A percentile compares a stretch with the other conserved stretches of the same genome.
Evolutionary conservation across 176 grass and related monocot species (phyloP).

Genomic region (Oryza coarctata): DNA sequence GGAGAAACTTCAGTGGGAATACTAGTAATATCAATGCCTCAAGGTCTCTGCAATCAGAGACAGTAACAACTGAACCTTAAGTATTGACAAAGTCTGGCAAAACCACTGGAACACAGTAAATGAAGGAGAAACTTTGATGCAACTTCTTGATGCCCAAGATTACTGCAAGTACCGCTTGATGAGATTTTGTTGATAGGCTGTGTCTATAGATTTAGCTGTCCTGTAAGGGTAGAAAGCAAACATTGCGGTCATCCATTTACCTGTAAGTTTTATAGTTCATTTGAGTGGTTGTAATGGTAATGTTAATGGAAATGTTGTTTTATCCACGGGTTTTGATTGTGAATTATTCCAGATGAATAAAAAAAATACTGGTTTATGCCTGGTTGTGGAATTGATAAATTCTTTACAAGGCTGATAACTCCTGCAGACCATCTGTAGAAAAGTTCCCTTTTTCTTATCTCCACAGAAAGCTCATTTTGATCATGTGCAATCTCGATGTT

Average conservation of each 20-base stretch:
- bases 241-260: neutral
- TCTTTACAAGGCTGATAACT: neutral
- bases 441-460: neutral
- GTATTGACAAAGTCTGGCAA: conserved; percentile 40
- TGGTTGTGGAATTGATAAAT: conserved; percentile 7
- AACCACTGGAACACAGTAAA: conserved; percentile 35
- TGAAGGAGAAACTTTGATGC: conserved; percentile 44
- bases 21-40: conserved; percentile 43
- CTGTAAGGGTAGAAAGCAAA: conserved; percentile 29
- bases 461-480: neutral
- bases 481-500: neutral
- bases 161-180: conserved; percentile 32
- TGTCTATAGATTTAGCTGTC: conserved; percentile 25
- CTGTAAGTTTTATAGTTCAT: conserved; percentile 33
- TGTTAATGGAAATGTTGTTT: neutral
- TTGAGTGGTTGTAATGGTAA: conserved; percentile 42
- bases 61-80: conserved; percentile 57
- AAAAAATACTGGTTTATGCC: neutral
- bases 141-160: conserved; percentile 46
- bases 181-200: neutral
- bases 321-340: conserved; percentile 22
- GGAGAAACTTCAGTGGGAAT: conserved; percentile 29
- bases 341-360: conserved; percentile 13
- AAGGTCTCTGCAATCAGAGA: conserved; percentile 47
- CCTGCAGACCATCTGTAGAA: neutral